Conservation (phyloP, 2,329 filamentous ascomycete species). For the Lasiodiplodia hormozganensis region DNA sequence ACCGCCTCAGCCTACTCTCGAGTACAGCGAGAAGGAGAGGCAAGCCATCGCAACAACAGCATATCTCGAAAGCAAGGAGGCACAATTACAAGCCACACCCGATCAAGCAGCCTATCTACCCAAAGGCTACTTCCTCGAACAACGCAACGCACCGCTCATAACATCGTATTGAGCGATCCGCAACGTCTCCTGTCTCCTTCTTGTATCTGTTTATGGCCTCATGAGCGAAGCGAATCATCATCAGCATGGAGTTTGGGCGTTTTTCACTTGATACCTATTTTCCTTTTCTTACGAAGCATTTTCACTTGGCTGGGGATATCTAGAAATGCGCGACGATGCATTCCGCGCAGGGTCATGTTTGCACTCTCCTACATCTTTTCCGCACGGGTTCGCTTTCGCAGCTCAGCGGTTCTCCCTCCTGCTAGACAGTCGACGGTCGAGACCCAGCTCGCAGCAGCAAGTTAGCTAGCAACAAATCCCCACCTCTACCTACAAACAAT, state of each 20-base stretch:
- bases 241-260: constrained; percentile 22
- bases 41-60: constrained; percentile 54
- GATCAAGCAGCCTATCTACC: constrained; percentile 44
- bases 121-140: constrained; percentile 50
- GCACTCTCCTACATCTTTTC: background rate
- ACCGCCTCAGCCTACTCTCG: constrained; percentile 54
- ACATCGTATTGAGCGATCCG: constrained; percentile 45
- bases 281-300: constrained; percentile 15
- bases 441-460: constrained; percentile 12
- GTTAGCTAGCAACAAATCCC: constrained; percentile 7
- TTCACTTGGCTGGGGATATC: constrained; percentile 21
- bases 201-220: constrained; percentile 10
- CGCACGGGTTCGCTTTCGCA: background rate
- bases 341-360: constrained; percentile 27
- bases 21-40: constrained; percentile 55
- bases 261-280: constrained; percentile 27
- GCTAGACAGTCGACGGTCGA: constrained; percentile 23
- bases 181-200: constrained; percentile 3
- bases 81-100: background rate
- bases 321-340: constrained; percentile 22
- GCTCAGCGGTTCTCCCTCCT: constrained; percentile 21
- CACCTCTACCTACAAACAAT: constrained; percentile 2
- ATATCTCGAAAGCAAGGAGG: constrained; percentile 50
- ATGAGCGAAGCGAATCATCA: constrained; percentile 27
- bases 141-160: constrained; percentile 48